Conservation (phyloP, 2,329 filamentous ascomycete genomes). For the Alternaria longipes region DNA sequence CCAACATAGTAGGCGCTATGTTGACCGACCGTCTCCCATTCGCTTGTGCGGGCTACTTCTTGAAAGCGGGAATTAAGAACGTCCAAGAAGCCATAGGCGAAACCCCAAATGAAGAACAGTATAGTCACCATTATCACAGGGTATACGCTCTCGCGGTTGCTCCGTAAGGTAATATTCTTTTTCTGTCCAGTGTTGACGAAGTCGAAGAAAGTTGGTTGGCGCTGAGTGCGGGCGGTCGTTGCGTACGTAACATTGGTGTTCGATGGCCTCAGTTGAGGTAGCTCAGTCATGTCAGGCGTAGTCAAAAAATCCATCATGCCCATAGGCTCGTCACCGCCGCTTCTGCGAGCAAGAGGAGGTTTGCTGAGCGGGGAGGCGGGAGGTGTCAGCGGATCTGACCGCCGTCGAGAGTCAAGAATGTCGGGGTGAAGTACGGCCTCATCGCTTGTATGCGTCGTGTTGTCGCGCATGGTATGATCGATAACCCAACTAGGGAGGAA, state of each 20-base stretch:
- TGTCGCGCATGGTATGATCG: constrained; percentile 52
- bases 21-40: constrained; percentile 71
- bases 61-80: constrained; percentile 79
- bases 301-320: constrained; percentile 65
- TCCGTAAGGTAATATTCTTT: constrained; percentile 75
- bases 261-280: constrained; percentile 48
- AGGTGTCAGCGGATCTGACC: constrained; percentile 31
- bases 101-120: constrained; percentile 88
- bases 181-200: constrained; percentile 75
- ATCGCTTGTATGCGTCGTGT: constrained; percentile 41
- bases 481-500: constrained; percentile 66
- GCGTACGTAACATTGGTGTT: constrained; percentile 45
- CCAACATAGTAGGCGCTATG: constrained; percentile 76
- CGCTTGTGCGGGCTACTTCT: constrained; percentile 67
- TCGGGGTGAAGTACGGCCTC: constrained; percentile 39
- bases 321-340: constrained; percentile 44
- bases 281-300: constrained; percentile 55
- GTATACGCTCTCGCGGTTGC: constrained; percentile 70
- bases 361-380: constrained; percentile 37
- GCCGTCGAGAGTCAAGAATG: constrained; percentile 31
- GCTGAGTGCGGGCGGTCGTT: constrained; percentile 35
- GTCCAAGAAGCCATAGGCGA: constrained; percentile 87
- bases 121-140: constrained; percentile 79
- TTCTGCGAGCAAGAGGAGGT: constrained; percentile 31
- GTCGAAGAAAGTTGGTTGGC: constrained; percentile 69